phyloP scores from a whole-genome alignment of 257 asterid species.

The Perilla frutescens region DNA sequence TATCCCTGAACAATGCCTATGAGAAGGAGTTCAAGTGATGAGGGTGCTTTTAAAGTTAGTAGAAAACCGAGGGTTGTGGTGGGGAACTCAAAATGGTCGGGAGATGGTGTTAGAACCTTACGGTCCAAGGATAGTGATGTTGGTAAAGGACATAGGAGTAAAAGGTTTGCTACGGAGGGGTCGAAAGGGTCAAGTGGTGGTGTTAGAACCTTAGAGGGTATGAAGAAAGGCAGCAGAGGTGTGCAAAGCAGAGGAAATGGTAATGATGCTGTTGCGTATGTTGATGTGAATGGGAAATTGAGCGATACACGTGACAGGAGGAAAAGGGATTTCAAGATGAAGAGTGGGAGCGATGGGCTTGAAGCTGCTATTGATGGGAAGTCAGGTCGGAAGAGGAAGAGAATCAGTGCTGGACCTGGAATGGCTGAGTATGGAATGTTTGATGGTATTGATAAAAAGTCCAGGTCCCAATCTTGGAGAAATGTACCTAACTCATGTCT shows the following conservation, averaged over 20 bases:
- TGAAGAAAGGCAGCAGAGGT: slow-evolving; percentile 33
- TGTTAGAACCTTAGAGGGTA: slow-evolving; percentile 29
- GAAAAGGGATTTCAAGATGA: slow-evolving; percentile 38
- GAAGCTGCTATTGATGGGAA: slow-evolving; percentile 32
- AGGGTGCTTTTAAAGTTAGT: slow-evolving; percentile 27
- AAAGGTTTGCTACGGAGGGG: slow-evolving; percentile 27
- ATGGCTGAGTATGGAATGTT: slow-evolving; percentile 29
- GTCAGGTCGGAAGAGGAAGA: slow-evolving; percentile 59
- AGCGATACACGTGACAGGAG: slow-evolving; percentile 19
- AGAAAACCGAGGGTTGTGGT: slow-evolving; percentile 39
- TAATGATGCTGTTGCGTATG: slow-evolving; percentile 32
- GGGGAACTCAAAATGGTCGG: slow-evolving; percentile 38
- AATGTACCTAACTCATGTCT: slow-evolving; percentile 24
- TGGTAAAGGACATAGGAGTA: slow-evolving; percentile 39
- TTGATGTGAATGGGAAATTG: slow-evolving; percentile 34
- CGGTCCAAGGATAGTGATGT: slow-evolving; percentile 27
- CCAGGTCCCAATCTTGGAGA: slow-evolving; percentile 30
- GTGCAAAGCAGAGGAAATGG: slow-evolving; percentile 39
- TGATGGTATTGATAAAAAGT: slow-evolving; percentile 37
- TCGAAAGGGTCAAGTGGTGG: slow-evolving; percentile 30
- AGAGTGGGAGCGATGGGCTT: slow-evolving; percentile 41
- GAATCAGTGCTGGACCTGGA: slow-evolving; percentile 46
- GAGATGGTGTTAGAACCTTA: slow-evolving; percentile 37
- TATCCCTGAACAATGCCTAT: slow-evolving; percentile 42
- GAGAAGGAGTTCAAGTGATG: slow-evolving; percentile 34